These are phyloP conservation scores for Microascus cirrosus DNA, from an alignment of 2,329 filamentous ascomycete species.

Conservation along the genomic window DNA sequence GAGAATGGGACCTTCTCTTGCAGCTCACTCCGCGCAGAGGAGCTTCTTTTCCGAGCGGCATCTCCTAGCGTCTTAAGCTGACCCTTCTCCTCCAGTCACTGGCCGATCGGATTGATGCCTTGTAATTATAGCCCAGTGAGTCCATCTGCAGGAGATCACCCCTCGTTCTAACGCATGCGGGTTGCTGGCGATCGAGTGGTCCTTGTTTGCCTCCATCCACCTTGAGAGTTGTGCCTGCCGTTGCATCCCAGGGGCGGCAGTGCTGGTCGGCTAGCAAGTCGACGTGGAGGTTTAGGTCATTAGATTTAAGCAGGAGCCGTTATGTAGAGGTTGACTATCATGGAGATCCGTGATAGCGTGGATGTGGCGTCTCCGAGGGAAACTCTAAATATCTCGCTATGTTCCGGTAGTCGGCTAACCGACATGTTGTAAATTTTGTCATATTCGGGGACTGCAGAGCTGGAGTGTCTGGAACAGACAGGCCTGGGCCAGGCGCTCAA, in stretches of 20 bases:
- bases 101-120: not conserved
- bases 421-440: too few species aligned
- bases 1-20: not conserved
- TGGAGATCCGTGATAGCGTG: too few species aligned
- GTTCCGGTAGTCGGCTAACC: too few species aligned
- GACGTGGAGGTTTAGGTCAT: too few species aligned
- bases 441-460: too few species aligned
- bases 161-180: not conserved
- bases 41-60: not conserved
- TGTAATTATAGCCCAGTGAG: not conserved
- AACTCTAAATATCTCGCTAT: too few species aligned
- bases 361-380: too few species aligned
- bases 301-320: too few species aligned
- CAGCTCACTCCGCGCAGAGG: not conserved
- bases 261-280: too few species aligned
- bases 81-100: not conserved
- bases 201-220: not conserved
- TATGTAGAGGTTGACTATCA: too few species aligned
- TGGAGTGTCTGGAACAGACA: too few species aligned
- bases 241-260: not conserved
- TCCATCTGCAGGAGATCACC: not conserved
- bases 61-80: not conserved
- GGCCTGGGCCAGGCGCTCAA: too few species aligned
- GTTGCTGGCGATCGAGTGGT: not conserved
- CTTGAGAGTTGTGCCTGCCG: not conserved